A percentile compares a stretch with the other conserved stretches of the same genome.
phyloP scores from a whole-genome alignment of 1,139 yeast genomes.

The Pneumocystis canis region DNA sequence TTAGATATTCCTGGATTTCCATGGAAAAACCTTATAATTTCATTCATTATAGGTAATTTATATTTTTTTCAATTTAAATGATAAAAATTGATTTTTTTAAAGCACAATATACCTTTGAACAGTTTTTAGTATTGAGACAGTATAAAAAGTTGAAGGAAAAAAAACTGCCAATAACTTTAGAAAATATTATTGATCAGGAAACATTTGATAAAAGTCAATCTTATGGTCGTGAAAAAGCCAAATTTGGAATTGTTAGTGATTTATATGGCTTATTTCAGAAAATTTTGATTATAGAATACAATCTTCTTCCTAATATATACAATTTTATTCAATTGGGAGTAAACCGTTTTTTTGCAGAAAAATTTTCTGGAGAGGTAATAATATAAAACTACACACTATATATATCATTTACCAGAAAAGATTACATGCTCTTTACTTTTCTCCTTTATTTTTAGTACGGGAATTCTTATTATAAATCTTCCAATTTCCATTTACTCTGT shows the following conservation, averaged over 20 bases:
- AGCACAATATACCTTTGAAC: slow-evolving; percentile 3
- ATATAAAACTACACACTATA: not conserved
- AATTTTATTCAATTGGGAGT: slow-evolving; percentile 33
- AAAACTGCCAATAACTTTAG: slow-evolving; percentile 45
- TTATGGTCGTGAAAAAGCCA: slow-evolving; percentile 70
- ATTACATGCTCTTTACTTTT: slow-evolving; percentile 59
- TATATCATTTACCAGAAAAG: slow-evolving; percentile 30
- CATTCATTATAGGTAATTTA: not conserved
- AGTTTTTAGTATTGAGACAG: slow-evolving; percentile 60
- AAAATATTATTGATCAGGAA: slow-evolving; percentile 43
- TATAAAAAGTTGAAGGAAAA: slow-evolving; percentile 49
- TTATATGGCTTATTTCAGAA: slow-evolving; percentile 42
- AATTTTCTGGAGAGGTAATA: slow-evolving; percentile 15
- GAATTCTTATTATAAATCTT: slow-evolving; percentile 39
- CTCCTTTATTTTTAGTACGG: slow-evolving; percentile 35
- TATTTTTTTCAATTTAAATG: not conserved
- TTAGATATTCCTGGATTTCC: not conserved
- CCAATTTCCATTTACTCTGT: slow-evolving; percentile 65
- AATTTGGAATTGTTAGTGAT: slow-evolving; percentile 47
- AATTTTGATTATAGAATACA: slow-evolving; percentile 42
- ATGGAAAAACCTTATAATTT: not conserved
- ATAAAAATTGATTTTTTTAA: not conserved
- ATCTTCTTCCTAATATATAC: slow-evolving; percentile 63
- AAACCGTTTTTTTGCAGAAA: slow-evolving; percentile 24
- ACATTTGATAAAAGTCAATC: slow-evolving; percentile 66